Evolutionary conservation across 2,329 filamentous ascomycete species (phyloP).

Genomic region (Elsinoe australis): DNA sequence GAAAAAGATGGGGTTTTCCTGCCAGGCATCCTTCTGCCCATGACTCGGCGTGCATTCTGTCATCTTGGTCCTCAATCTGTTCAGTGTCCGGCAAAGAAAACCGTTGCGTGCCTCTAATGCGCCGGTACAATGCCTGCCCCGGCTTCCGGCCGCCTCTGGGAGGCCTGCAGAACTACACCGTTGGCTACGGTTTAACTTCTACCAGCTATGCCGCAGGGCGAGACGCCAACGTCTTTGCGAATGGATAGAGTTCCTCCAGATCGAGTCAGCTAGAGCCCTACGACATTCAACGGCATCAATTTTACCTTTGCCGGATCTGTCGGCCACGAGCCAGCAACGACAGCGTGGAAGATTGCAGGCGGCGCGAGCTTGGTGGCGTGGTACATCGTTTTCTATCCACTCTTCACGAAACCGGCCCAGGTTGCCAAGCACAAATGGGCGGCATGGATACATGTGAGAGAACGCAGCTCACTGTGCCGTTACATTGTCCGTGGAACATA

Average conservation of each 20-base stretch:
- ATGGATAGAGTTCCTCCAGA: constrained; percentile 1
- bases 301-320: constrained; percentile 8
- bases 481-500: constrained; percentile 13
- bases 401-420: constrained; percentile 3
- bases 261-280: constrained; percentile 11
- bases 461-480: not conserved
- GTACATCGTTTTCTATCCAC: constrained; percentile 15
- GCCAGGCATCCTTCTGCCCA: not conserved
- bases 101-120: not conserved
- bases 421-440: constrained; percentile 8
- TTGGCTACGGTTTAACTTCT: not conserved
- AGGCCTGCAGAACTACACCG: not conserved
- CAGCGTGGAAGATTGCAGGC: constrained; percentile 1
- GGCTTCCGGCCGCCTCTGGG: constrained; percentile 1
- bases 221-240: constrained; percentile 7
- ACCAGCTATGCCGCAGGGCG: constrained; percentile 1
- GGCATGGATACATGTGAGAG: constrained; percentile 4
- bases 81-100: not conserved
- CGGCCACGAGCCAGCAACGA: constrained; percentile 8
- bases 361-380: constrained; percentile 11
- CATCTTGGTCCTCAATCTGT: not conserved
- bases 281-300: constrained; percentile 7
- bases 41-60: not conserved
- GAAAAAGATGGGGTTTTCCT: no score
- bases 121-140: not conserved